A percentile compares a stretch with the other conserved stretches of the same genome.
These are phyloP conservation scores for Chloranthus sessilifolius DNA, from an alignment of 164 flowering plant genomes.

Conservation along the genomic window DNA sequence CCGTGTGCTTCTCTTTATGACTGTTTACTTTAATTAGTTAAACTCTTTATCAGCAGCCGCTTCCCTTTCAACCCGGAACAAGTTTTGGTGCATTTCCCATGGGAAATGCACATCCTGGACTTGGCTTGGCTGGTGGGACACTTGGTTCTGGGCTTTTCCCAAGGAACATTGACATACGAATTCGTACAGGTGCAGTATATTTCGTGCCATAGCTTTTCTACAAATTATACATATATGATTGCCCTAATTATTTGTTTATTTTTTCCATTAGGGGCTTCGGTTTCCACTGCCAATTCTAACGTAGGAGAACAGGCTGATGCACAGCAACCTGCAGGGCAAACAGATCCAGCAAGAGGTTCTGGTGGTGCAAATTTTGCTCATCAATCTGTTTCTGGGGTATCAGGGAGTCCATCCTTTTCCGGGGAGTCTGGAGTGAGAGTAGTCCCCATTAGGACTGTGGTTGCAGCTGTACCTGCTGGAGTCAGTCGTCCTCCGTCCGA, in stretches of 20 bases:
- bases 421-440: constrained; percentile 53
- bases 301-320: constrained; percentile 42
- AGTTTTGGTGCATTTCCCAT: constrained; percentile 51
- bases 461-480: constrained; percentile 64
- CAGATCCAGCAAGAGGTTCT: constrained; percentile 24
- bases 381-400: constrained; percentile 28
- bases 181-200: constrained; percentile 62
- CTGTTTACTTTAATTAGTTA: constrained; percentile 7
- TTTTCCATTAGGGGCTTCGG: constrained; percentile 16
- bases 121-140: constrained; percentile 39
- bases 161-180: constrained; percentile 77
- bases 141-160: constrained; percentile 56
- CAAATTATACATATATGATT: too few relatives aligned
- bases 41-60: constrained; percentile 43
- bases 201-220: too few relatives aligned
- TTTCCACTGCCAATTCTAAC: constrained; percentile 16
- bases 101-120: constrained; percentile 42
- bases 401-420: constrained; percentile 26
- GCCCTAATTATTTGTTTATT: neutral
- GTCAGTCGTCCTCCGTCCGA: constrained; percentile 35
- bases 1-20: too few relatives aligned
- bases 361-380: constrained; percentile 23
- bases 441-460: constrained; percentile 63
- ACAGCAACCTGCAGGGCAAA: constrained; percentile 37
- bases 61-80: constrained; percentile 66